Conservation (phyloP, 306 rosid species). For the Cicer yamashitae region DNA sequence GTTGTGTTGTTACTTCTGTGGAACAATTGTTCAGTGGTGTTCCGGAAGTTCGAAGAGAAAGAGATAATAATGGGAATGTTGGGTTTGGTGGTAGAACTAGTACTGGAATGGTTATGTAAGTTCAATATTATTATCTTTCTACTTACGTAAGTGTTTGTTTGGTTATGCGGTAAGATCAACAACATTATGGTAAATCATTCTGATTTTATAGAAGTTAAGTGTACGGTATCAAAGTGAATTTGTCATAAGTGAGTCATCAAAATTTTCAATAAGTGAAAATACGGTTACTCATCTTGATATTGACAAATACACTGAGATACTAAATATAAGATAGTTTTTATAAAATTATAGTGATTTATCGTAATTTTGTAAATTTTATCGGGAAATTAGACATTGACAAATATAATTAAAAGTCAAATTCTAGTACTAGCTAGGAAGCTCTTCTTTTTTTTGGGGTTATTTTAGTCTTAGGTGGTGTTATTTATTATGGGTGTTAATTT, state of each 20-base stretch:
- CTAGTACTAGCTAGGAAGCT: neutral
- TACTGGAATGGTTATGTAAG: constrained; percentile 45
- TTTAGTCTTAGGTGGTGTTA: neutral
- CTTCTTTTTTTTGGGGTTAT: neutral
- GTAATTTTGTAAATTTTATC: no score
- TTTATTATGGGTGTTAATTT: neutral
- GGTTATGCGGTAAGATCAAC: no score
- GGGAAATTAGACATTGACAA: neutral
- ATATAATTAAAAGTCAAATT: neutral
- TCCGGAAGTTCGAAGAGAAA: constrained; percentile 43
- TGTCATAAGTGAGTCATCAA: no score
- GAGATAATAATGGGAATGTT: constrained; percentile 44
- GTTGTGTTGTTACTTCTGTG: constrained; percentile 67
- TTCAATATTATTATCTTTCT: neutral
- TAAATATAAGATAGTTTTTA: no score
- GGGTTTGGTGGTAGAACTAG: constrained; percentile 51
- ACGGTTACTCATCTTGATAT: no score
- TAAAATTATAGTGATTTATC: no score
- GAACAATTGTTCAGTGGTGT: constrained; percentile 67
- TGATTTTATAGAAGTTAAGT: no score
- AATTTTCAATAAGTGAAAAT: no score
- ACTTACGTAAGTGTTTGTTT: no score
- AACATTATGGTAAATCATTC: neutral
- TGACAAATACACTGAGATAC: no score
- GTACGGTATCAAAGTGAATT: no score